Conservation (phyloP, 164 flowering plant species). For the Paratinospora sagittata region DNA sequence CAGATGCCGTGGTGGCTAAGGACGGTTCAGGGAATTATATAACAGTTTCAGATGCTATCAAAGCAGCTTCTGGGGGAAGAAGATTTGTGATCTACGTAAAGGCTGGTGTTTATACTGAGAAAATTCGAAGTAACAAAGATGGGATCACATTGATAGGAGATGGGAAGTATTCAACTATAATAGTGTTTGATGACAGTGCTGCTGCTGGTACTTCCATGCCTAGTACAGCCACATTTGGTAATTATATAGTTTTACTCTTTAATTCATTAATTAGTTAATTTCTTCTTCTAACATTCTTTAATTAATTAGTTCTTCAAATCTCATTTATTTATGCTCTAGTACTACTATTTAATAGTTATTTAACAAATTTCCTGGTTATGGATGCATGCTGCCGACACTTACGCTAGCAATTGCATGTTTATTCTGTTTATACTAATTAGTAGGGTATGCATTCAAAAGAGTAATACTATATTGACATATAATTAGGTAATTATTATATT, state of each 20-base stretch:
- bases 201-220: slow-evolving; percentile 28
- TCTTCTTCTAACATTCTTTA: no score
- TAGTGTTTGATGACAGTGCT: slow-evolving; percentile 26
- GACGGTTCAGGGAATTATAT: slow-evolving; percentile 42
- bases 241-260: neutral
- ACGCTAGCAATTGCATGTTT: no score
- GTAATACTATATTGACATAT: no score
- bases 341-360: no score
- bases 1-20: slow-evolving; percentile 40
- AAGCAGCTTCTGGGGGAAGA: slow-evolving; percentile 36
- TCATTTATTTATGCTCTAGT: no score
- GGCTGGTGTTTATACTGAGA: slow-evolving; percentile 42
- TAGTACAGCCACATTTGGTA: slow-evolving; percentile 44
- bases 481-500: no score
- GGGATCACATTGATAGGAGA: slow-evolving; percentile 48
- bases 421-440: no score
- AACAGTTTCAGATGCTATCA: slow-evolving; percentile 34
- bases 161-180: slow-evolving; percentile 36
- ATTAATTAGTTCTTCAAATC: no score
- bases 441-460: no score
- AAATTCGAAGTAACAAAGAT: slow-evolving; percentile 33
- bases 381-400: no score
- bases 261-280: no score
- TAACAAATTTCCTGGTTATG: no score
- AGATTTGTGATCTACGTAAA: slow-evolving; percentile 49